phyloP scores from a whole-genome alignment of 2,329 filamentous ascomycete genomes.

The Neonectria hederae region DNA sequence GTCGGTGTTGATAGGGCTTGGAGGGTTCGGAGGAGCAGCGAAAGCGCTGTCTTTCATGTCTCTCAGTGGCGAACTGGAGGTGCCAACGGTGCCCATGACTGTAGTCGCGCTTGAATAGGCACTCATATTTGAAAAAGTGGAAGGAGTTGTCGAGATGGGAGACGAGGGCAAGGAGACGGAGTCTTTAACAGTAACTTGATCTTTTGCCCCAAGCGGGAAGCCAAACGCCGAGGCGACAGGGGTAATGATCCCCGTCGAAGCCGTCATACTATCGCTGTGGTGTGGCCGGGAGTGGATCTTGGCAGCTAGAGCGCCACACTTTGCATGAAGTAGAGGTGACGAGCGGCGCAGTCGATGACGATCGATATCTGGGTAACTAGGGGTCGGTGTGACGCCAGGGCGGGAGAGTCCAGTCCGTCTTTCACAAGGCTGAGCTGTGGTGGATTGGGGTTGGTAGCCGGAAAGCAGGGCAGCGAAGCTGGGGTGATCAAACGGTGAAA shows the following conservation, averaged over 20 bases:
- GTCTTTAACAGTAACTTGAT: conserved; percentile 35
- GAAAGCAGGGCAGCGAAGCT: conserved; percentile 5
- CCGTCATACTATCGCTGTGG: conserved; percentile 41
- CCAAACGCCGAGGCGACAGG: conserved; percentile 50
- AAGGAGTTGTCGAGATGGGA: conserved; percentile 22
- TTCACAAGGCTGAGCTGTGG: not conserved
- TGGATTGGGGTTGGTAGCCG: not conserved
- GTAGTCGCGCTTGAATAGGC: conserved; percentile 18
- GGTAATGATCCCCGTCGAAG: conserved; percentile 42
- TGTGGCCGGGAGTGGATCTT: conserved; percentile 17
- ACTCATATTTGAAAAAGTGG: conserved; percentile 27
- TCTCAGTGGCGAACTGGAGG: conserved; percentile 7
- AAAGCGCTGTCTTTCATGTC: not conserved
- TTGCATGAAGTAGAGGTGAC: conserved; percentile 3
- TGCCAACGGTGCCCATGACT: not conserved
- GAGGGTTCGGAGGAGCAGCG: not conserved
- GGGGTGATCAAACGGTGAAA: conserved; percentile 14
- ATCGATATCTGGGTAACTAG: conserved; percentile 10
- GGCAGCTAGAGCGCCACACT: conserved; percentile 19
- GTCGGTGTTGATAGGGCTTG: not conserved
- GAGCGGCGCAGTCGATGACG: conserved; percentile 14
- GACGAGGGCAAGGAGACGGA: conserved; percentile 29
- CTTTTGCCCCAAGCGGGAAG: conserved; percentile 42
- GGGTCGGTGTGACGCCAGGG: conserved; percentile 18
- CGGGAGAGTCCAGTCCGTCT: conserved; percentile 5